Conservation (phyloP, 257 asterid genomes). For the Misopates orontium region DNA sequence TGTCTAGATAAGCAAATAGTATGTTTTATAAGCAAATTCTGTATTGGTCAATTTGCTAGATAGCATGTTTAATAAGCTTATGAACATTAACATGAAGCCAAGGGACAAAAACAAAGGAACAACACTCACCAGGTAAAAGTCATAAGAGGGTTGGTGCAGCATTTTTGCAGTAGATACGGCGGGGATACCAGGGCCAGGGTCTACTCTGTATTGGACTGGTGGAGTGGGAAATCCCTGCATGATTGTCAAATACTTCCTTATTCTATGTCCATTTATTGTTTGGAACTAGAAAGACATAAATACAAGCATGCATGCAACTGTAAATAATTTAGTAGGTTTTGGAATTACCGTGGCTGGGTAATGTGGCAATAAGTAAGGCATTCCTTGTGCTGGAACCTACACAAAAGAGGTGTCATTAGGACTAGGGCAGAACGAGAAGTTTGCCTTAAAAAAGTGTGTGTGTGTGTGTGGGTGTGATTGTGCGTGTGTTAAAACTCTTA, state of each 20-base stretch:
- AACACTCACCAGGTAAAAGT: constrained; percentile 46
- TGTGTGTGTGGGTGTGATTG: neutral
- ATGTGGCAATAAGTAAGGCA: constrained; percentile 59
- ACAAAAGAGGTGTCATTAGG: constrained; percentile 17
- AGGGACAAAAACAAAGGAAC: neutral
- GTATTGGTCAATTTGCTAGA: too few relatives aligned
- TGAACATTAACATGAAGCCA: neutral
- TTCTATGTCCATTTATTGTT: neutral
- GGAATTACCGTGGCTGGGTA: constrained; percentile 46
- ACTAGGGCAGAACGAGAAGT: neutral
- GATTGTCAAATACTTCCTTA: constrained; percentile 1
- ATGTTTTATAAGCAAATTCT: neutral
- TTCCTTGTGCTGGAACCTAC: constrained; percentile 71
- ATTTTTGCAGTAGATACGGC: constrained; percentile 32
- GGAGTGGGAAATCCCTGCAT: constrained; percentile 47
- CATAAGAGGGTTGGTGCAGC: constrained; percentile 41
- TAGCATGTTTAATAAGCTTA: neutral
- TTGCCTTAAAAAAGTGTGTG: neutral
- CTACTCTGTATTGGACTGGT: constrained; percentile 43
- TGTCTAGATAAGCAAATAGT: neutral
- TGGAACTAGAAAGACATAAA: neutral
- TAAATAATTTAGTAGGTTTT: constrained; percentile 13
- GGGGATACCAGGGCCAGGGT: constrained; percentile 42
- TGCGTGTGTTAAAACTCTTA: constrained; percentile 32
- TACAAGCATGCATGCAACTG: neutral